Percentiles rank a stretch among this genome's conserved stretches.
phyloP scores from a whole-genome alignment of 2,329 filamentous ascomycete species.

The Knufia petricola region DNA sequence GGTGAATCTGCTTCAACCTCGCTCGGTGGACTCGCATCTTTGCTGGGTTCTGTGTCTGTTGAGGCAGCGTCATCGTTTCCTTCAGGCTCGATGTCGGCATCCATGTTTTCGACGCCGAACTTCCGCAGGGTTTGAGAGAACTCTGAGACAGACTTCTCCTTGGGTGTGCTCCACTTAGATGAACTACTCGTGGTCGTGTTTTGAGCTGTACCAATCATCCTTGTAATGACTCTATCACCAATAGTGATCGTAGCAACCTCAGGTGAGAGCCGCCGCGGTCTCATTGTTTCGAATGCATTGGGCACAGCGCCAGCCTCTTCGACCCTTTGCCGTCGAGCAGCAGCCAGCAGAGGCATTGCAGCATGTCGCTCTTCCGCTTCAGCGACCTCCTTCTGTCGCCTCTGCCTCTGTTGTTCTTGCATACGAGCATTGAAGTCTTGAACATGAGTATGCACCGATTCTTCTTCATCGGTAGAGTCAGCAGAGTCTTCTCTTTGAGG shows the following conservation, averaged over 20 bases:
- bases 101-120: slow-evolving; percentile 19
- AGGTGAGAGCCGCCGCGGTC: slow-evolving; percentile 50
- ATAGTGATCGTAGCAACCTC: slow-evolving; percentile 68
- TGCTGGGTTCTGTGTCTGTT: neutral
- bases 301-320: slow-evolving; percentile 37
- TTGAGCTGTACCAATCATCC: slow-evolving; percentile 48
- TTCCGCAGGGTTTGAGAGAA: slow-evolving; percentile 18
- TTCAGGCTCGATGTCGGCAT: slow-evolving; percentile 28
- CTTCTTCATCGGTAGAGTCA: slow-evolving; percentile 19
- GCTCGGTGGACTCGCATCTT: neutral
- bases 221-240: slow-evolving; percentile 57
- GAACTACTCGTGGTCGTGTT: neutral
- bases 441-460: slow-evolving; percentile 20
- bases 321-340: neutral
- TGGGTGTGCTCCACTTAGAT: neutral
- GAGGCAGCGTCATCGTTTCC: slow-evolving; percentile 20
- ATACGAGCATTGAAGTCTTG: slow-evolving; percentile 26
- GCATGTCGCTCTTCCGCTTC: neutral
- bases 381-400: neutral
- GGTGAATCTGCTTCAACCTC: neutral
- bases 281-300: slow-evolving; percentile 56
- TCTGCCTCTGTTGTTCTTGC: slow-evolving; percentile 20
- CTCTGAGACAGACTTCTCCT: slow-evolving; percentile 12
- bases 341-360: neutral
- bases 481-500: neutral